phyloP scores from a whole-genome alignment of 805 yeast genomes.

The Kockiozyma suomiensis region DNA sequence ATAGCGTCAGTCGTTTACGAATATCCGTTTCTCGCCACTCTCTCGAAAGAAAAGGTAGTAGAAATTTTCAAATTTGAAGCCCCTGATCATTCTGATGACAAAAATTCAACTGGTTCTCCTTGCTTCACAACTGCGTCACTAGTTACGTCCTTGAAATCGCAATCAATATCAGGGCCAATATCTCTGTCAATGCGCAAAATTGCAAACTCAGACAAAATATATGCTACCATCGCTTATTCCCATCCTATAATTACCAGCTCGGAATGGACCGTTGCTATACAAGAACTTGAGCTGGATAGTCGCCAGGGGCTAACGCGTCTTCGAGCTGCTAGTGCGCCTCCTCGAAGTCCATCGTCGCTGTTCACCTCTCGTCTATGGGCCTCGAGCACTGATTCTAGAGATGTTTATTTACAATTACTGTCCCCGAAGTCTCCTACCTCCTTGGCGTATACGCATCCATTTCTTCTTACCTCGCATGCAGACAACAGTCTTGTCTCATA shows the following conservation, averaged over 20 bases:
- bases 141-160: conserved; percentile 16
- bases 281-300: conserved; percentile 26
- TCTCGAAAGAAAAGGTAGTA: conserved; percentile 1
- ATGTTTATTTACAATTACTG: background rate
- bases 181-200: conserved; percentile 18
- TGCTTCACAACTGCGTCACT: background rate
- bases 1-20: conserved; percentile 12
- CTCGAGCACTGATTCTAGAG: background rate
- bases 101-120: background rate
- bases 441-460: conserved; percentile 29
- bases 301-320: conserved; percentile 4
- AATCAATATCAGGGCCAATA: conserved; percentile 14
- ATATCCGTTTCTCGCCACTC: conserved; percentile 22
- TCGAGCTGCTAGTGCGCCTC: conserved; percentile 23
- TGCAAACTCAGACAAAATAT: background rate
- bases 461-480: conserved; percentile 23
- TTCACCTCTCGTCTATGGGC: background rate
- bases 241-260: conserved; percentile 7
- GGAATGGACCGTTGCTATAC: conserved; percentile 24
- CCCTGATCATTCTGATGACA: background rate
- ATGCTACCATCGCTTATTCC: conserved; percentile 24
- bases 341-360: background rate
- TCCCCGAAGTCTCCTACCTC: conserved; percentile 17
- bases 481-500: conserved; percentile 26
- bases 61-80: conserved; percentile 9